phyloP scores from a whole-genome alignment of 495 filamentous ascomycete species.

The Penicillium robsamsonii region DNA sequence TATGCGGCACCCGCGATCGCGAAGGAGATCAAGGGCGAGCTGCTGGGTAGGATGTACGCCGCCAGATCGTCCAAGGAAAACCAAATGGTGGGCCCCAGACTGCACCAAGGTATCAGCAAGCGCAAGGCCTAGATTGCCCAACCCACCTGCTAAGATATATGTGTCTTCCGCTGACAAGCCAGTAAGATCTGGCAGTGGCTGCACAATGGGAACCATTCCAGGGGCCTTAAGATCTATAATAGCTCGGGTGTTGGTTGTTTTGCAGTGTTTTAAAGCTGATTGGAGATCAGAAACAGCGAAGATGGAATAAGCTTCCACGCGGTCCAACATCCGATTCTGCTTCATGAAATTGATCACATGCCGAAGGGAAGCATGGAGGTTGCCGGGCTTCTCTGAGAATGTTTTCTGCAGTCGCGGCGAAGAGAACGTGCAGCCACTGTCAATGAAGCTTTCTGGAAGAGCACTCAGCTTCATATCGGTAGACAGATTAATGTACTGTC shows the following conservation, averaged over 20 bases:
- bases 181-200: conserved; percentile 14
- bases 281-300: conserved; percentile 20
- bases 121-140: conserved; percentile 36
- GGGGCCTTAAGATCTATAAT: conserved; percentile 19
- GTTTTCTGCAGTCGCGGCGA: conserved; percentile 11
- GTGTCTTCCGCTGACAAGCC: conserved; percentile 18
- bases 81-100: conserved; percentile 37
- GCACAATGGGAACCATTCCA: conserved; percentile 23
- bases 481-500: conserved; percentile 25
- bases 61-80: conserved; percentile 36
- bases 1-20: conserved; percentile 19
- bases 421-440: conserved; percentile 24
- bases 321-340: conserved; percentile 13
- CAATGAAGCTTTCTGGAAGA: conserved; percentile 22
- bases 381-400: conserved; percentile 17
- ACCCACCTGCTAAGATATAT: conserved; percentile 35
- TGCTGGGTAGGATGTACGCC: conserved; percentile 14
- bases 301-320: conserved; percentile 14
- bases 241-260: conserved; percentile 9
- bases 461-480: conserved; percentile 24
- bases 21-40: conserved; percentile 23
- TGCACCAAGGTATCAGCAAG: conserved; percentile 34
- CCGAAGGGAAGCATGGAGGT: conserved; percentile 15
- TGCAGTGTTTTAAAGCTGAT: conserved; percentile 15
- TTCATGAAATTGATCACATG: conserved; percentile 21